These are phyloP conservation scores for Fusarium pseudograminearum DNA, from an alignment of 2,329 filamentous ascomycete genomes.

Conservation along the genomic window DNA sequence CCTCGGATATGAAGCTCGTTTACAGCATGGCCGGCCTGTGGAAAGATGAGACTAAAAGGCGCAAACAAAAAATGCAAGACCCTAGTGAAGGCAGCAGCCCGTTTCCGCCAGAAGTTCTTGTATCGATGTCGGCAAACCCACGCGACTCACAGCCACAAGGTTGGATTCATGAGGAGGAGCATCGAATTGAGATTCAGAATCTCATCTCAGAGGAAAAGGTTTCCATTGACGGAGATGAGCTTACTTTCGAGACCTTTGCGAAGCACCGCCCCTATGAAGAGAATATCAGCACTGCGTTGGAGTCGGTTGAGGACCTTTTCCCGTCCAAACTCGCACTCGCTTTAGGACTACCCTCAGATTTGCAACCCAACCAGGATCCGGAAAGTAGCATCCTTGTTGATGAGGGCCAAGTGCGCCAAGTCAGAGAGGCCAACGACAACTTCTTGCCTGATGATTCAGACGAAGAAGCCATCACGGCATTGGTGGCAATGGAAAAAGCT, in stretches of 20 bases:
- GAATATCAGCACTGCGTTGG: conserved; percentile 78
- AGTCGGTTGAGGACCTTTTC: conserved; percentile 90
- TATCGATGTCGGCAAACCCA: conserved; percentile 89
- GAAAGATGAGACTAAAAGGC: conserved; percentile 86
- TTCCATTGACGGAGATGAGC: conserved; percentile 53
- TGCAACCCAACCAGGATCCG: conserved; percentile 48
- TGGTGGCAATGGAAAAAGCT: conserved; percentile 33
- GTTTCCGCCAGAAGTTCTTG: conserved; percentile 82
- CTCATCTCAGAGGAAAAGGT: conserved; percentile 74
- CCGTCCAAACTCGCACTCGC: conserved; percentile 70
- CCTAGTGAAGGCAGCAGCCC: conserved; percentile 75
- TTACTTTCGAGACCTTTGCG: conserved; percentile 76
- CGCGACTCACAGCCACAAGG: conserved; percentile 78
- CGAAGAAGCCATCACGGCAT: conserved; percentile 57
- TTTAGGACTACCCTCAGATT: conserved; percentile 55
- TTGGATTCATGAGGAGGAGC: conserved; percentile 95
- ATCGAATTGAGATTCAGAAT: conserved; percentile 71
- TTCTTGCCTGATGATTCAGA: conserved; percentile 66
- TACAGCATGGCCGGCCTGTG: conserved; percentile 94
- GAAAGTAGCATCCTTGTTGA: conserved; percentile 71
- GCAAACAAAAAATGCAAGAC: conserved; percentile 78
- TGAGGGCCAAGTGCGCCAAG: conserved; percentile 66
- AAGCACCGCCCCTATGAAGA: conserved; percentile 64
- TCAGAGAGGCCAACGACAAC: conserved; percentile 61
- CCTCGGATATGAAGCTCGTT: conserved; percentile 82